A percentile compares a stretch with the other conserved stretches of the same genome.
These are phyloP conservation scores for Fusarium dlaminii DNA, from an alignment of 2,329 filamentous ascomycete genomes.

Conservation along the genomic window DNA sequence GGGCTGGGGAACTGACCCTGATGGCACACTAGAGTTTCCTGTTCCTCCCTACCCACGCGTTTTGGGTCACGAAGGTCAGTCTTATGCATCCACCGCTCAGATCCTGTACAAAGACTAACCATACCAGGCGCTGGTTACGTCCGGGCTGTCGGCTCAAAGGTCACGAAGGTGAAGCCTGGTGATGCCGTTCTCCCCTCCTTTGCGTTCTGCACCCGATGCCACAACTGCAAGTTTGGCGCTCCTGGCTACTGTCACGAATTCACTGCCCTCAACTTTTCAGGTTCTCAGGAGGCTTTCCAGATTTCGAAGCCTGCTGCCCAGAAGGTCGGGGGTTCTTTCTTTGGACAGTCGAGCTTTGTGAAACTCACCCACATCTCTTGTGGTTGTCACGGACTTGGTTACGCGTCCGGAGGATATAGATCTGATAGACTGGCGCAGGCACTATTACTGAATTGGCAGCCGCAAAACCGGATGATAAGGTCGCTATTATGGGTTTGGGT, in stretches of 20 bases:
- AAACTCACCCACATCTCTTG: background rate
- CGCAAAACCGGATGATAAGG: background rate
- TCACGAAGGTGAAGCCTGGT: background rate
- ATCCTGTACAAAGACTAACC: background rate
- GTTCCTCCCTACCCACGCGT: background rate
- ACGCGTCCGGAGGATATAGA: background rate
- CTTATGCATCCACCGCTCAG: fast-evolving
- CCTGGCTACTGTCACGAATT: background rate
- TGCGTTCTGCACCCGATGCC: background rate
- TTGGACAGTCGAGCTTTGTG: background rate
- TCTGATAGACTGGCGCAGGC: background rate
- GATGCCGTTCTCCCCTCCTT: background rate
- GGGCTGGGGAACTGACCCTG: background rate
- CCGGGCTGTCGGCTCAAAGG: background rate
- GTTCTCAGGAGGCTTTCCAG: background rate
- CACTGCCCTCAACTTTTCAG: background rate
- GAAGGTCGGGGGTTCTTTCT: background rate
- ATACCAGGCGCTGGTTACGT: background rate
- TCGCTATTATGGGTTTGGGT: background rate
- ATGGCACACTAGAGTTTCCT: background rate
- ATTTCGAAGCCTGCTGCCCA: background rate
- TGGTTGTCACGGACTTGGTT: background rate
- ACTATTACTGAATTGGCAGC: background rate
- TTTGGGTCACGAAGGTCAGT: background rate
- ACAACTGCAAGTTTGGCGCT: background rate